These are phyloP conservation scores for Penicillium sp. DNA, from an alignment of 2,329 filamentous ascomycete species.

Conservation along the genomic window DNA sequence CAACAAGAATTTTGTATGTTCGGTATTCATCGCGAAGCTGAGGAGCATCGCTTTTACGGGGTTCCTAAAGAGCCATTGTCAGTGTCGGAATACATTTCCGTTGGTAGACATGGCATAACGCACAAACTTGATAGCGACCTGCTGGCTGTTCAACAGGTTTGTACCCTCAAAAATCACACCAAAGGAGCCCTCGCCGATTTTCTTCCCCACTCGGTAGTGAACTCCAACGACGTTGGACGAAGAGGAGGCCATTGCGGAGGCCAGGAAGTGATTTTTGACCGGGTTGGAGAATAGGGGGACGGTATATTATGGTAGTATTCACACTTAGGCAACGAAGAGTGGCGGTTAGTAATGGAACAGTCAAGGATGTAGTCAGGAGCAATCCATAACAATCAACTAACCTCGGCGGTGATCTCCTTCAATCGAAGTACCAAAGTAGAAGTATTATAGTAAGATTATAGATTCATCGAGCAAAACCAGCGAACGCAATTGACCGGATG, in stretches of 20 bases:
- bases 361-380: not conserved
- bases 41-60: conserved; percentile 95
- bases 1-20: conserved; percentile 98
- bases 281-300: not conserved
- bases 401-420: not conserved
- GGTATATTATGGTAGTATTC: not conserved
- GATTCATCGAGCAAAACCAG: not conserved
- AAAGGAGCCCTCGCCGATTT: conserved; percentile 98
- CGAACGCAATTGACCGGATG: not conserved
- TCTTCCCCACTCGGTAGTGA: conserved; percentile 98
- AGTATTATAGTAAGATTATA: not conserved
- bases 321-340: not conserved
- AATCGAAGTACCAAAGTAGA: not conserved
- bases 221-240: conserved; percentile 98
- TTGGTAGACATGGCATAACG: conserved; percentile 38
- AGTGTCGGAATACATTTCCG: conserved; percentile 17
- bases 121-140: conserved; percentile 99
- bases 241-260: conserved; percentile 68
- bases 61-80: conserved; percentile 63
- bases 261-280: not conserved
- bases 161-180: conserved; percentile 99
- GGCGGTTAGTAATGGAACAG: not conserved
- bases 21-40: conserved; percentile 97
- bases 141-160: conserved; percentile 97
- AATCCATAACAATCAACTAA: not conserved